A percentile compares a stretch with the other conserved stretches of the same genome.
Evolutionary conservation across 495 filamentous ascomycete species (phyloP).

Genomic region (Alectoria sarmentosa): DNA sequence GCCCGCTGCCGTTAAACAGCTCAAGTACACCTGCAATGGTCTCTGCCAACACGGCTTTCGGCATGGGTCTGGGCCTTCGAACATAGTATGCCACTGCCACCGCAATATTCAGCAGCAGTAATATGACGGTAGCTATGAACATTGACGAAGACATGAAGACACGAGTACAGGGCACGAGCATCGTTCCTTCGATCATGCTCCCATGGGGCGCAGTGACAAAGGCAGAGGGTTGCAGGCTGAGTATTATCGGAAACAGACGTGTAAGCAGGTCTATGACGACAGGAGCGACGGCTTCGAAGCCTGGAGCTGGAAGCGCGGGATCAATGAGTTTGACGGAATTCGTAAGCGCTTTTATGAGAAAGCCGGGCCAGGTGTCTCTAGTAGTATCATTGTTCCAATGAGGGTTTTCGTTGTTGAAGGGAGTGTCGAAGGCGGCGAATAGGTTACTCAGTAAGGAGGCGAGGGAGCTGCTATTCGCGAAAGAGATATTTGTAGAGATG

Average conservation of each 20-base stretch:
- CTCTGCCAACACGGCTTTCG: slow-evolving; percentile 35
- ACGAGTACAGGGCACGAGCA: slow-evolving; percentile 23
- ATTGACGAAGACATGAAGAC: slow-evolving; percentile 35
- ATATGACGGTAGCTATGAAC: slow-evolving; percentile 28
- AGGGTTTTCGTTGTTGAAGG: background rate
- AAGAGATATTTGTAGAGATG: background rate
- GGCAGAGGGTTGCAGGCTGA: slow-evolving; percentile 29
- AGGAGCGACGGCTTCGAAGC: slow-evolving; percentile 20
- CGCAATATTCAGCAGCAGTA: slow-evolving; percentile 33
- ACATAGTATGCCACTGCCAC: slow-evolving; percentile 33
- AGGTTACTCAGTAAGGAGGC: slow-evolving; percentile 6
- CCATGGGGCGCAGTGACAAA: slow-evolving; percentile 20
- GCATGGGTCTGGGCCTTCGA: slow-evolving; percentile 26
- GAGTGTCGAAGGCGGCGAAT: background rate
- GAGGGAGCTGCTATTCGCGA: slow-evolving; percentile 13
- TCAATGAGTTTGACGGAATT: slow-evolving; percentile 30
- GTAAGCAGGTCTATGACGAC: slow-evolving; percentile 26
- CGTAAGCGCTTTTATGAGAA: slow-evolving; percentile 25
- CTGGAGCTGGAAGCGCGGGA: slow-evolving; percentile 25
- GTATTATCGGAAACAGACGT: slow-evolving; percentile 32
- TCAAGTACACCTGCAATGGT: slow-evolving; percentile 35
- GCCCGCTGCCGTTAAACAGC: slow-evolving; percentile 27
- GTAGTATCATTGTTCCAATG: slow-evolving; percentile 36
- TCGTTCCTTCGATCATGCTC: slow-evolving; percentile 1
- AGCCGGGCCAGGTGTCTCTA: slow-evolving; percentile 32